These are phyloP conservation scores for Margaritispora aquatica DNA, from an alignment of 495 filamentous ascomycete genomes.

Conservation along the genomic window DNA sequence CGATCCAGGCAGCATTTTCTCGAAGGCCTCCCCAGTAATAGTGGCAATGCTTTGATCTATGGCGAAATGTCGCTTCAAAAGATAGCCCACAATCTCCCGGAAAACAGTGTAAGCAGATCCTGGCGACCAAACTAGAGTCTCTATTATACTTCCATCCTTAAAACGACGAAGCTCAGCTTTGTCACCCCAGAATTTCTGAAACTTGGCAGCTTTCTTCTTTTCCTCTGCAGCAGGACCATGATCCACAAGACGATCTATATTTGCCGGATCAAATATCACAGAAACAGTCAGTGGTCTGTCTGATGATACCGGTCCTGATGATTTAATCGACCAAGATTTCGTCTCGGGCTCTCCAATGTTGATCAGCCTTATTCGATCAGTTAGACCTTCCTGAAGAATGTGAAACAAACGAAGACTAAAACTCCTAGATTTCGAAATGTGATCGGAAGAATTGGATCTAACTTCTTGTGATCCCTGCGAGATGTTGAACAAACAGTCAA, in stretches of 20 bases:
- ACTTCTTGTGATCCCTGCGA: neutral
- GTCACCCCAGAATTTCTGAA: conserved; percentile 71
- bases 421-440: conserved; percentile 18
- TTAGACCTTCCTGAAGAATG: conserved; percentile 61
- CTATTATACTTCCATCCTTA: conserved; percentile 65
- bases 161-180: conserved; percentile 70
- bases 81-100: conserved; percentile 70
- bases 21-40: conserved; percentile 46
- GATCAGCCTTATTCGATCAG: conserved; percentile 65
- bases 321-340: conserved; percentile 34
- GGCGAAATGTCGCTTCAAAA: conserved; percentile 60
- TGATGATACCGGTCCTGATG: conserved; percentile 21
- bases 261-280: conserved; percentile 63
- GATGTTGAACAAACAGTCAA: conserved; percentile 53
- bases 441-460: conserved; percentile 5
- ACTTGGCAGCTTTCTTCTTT: conserved; percentile 58
- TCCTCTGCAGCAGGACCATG: conserved; percentile 80
- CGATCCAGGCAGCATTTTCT: conserved; percentile 31
- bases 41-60: conserved; percentile 44
- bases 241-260: conserved; percentile 69
- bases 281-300: conserved; percentile 48
- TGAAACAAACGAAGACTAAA: conserved; percentile 41
- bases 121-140: conserved; percentile 77
- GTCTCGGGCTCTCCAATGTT: conserved; percentile 40
- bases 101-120: conserved; percentile 57